These are phyloP conservation scores for Phytopythium chamaehyphon DNA, from an alignment of 352 stramenopile species.

Conservation along the genomic window DNA sequence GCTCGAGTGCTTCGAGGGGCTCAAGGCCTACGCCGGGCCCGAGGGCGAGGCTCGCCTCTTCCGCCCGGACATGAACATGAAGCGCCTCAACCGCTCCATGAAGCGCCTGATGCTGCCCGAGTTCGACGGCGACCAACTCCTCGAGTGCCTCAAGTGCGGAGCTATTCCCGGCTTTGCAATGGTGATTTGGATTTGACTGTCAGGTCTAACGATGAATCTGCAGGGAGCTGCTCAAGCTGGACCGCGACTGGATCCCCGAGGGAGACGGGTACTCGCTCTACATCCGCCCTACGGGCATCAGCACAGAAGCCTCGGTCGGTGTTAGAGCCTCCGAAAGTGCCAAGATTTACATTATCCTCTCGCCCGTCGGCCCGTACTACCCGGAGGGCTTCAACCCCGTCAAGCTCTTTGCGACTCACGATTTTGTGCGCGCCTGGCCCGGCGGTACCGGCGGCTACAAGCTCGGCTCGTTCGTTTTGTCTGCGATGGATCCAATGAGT, in stretches of 20 bases:
- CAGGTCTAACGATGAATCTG: too few species aligned
- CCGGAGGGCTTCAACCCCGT: slow-evolving; percentile 91
- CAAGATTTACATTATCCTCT: slow-evolving; percentile 96
- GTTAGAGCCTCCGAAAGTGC: slow-evolving; percentile 84
- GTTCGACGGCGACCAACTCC: slow-evolving; percentile 91
- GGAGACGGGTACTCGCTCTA: slow-evolving; percentile 97
- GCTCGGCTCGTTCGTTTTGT: slow-evolving; percentile 73
- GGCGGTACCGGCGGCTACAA: slow-evolving; percentile 94
- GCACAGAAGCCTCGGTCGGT: slow-evolving; percentile 89
- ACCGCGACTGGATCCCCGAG: slow-evolving; percentile 92
- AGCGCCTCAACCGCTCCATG: slow-evolving; percentile 93
- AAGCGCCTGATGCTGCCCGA: slow-evolving; percentile 84
- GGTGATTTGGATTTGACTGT: too few species aligned
- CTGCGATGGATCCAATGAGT: background rate
- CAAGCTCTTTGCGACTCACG: slow-evolving; percentile 89
- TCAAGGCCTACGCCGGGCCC: slow-evolving; percentile 92
- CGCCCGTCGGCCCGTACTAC: slow-evolving; percentile 97
- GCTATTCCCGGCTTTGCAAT: too few species aligned
- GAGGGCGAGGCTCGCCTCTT: slow-evolving; percentile 91
- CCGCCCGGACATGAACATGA: slow-evolving; percentile 96
- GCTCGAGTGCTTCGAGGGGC: slow-evolving; percentile 94
- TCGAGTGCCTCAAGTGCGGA: slow-evolving; percentile 87
- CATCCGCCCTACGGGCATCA: slow-evolving; percentile 93
- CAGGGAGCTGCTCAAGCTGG: slow-evolving; percentile 62
- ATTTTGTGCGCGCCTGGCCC: slow-evolving; percentile 95